A percentile compares a stretch with the other conserved stretches of the same genome.
Evolutionary conservation across 345 rosid genomes (phyloP).

Genomic region (Dipteronia dyeriana): DNA sequence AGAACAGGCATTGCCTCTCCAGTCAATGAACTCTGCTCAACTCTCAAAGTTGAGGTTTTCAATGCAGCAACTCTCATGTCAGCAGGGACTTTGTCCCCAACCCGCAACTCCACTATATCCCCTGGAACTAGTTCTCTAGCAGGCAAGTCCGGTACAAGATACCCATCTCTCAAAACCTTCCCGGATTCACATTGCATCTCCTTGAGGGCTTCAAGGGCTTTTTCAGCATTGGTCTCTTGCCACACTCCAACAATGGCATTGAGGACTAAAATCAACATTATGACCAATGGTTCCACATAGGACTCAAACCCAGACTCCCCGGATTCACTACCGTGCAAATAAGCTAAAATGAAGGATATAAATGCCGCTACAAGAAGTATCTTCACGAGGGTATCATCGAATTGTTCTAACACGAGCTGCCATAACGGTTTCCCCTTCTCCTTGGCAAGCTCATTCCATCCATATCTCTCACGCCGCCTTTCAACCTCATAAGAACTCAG

Average conservation of each 20-base stretch:
- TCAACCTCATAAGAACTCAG: conserved; percentile 59
- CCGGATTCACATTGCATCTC: conserved; percentile 88
- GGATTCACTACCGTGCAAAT: conserved; percentile 53
- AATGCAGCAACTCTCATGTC: conserved; percentile 75
- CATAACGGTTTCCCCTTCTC: conserved; percentile 89
- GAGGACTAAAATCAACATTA: conserved; percentile 67
- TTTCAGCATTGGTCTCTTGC: conserved; percentile 96
- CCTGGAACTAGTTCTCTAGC: conserved; percentile 90
- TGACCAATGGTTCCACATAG: conserved; percentile 88
- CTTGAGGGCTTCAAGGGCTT: conserved; percentile 91
- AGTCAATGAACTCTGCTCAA: conserved; percentile 90
- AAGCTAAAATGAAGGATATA: conserved; percentile 80
- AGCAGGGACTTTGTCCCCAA: conserved; percentile 91
- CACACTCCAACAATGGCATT: conserved; percentile 92
- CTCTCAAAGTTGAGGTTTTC: conserved; percentile 77
- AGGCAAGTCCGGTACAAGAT: conserved; percentile 62
- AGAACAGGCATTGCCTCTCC: conserved; percentile 95
- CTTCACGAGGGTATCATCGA: conserved; percentile 88
- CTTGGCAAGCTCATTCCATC: conserved; percentile 86
- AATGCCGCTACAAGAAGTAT: conserved; percentile 85
- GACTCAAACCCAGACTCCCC: conserved; percentile 63
- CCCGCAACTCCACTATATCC: conserved; percentile 77
- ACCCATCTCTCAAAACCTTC: conserved; percentile 75
- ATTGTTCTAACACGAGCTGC: conserved; percentile 76
- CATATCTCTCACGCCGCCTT: conserved; percentile 60